Conservation (phyloP, 441 rosid genomes). For the Adansonia madagascariensis region DNA sequence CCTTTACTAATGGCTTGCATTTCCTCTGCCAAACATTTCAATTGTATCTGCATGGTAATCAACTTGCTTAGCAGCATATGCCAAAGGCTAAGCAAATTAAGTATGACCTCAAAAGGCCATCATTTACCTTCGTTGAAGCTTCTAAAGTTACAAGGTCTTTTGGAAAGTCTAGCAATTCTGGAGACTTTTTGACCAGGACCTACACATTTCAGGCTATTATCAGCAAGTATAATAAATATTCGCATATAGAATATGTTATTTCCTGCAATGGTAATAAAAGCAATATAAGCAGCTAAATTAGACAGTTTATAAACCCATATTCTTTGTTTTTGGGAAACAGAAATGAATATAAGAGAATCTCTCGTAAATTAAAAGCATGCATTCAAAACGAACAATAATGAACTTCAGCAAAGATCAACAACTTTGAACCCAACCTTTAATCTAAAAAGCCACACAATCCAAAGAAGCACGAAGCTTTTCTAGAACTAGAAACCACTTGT, state of each 20-base stretch:
- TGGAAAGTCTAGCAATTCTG: constrained; percentile 64
- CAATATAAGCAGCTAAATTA: constrained; percentile 7
- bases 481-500: not conserved
- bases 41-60: constrained; percentile 56
- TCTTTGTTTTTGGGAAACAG: not conserved
- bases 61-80: constrained; percentile 22
- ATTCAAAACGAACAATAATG: not conserved
- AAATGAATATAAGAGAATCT: not conserved
- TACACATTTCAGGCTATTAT: constrained; percentile 30
- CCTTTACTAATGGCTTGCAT: constrained; percentile 83
- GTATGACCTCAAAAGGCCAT: not conserved
- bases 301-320: not conserved
- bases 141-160: constrained; percentile 63
- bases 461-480: constrained; percentile 16
- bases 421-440: not conserved
- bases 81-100: constrained; percentile 7
- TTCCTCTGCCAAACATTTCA: constrained; percentile 80
- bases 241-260: constrained; percentile 1
- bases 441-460: not conserved
- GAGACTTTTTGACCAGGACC: constrained; percentile 65
- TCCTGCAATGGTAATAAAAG: constrained; percentile 8
- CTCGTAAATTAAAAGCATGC: not conserved
- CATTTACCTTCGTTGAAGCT: constrained; percentile 61
- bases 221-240: constrained; percentile 7
- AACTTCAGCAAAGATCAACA: not conserved